Evolutionary conservation across 164 flowering plant species (phyloP).

Genomic region (Sextonia rubra): DNA sequence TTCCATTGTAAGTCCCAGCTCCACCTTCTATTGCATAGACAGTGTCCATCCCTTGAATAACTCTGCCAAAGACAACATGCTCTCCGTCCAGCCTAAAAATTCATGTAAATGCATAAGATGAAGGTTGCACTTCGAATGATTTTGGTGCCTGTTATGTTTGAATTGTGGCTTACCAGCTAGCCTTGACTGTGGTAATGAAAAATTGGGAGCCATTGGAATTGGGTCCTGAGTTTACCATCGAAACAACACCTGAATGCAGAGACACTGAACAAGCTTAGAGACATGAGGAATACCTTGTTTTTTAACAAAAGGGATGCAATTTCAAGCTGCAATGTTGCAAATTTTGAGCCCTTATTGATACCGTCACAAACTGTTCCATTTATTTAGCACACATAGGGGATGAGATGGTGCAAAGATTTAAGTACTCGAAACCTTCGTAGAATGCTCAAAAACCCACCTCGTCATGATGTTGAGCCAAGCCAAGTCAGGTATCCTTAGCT

Average conservation of each 20-base stretch:
- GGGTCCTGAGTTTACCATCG: constrained; percentile 97
- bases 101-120: not conserved
- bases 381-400: not conserved
- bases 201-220: constrained; percentile 97
- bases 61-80: constrained; percentile 92
- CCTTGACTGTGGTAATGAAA: constrained; percentile 89
- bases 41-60: constrained; percentile 95
- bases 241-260: constrained; percentile 63
- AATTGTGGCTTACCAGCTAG: constrained; percentile 70
- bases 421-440: too few relatives aligned
- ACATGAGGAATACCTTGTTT: not conserved
- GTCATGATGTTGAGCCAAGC: too few relatives aligned
- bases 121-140: not conserved
- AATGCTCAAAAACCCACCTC: too few relatives aligned
- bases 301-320: not conserved
- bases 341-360: not conserved
- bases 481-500: too few relatives aligned
- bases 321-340: not conserved
- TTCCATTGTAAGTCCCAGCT: constrained; percentile 95
- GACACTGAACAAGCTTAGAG: not conserved
- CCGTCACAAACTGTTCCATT: not conserved
- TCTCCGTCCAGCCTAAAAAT: constrained; percentile 80
- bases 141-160: not conserved
- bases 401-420: too few relatives aligned
- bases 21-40: constrained; percentile 94